phyloP scores from a whole-genome alignment of 306 rosid species.

The Spatholobus suberectus region DNA sequence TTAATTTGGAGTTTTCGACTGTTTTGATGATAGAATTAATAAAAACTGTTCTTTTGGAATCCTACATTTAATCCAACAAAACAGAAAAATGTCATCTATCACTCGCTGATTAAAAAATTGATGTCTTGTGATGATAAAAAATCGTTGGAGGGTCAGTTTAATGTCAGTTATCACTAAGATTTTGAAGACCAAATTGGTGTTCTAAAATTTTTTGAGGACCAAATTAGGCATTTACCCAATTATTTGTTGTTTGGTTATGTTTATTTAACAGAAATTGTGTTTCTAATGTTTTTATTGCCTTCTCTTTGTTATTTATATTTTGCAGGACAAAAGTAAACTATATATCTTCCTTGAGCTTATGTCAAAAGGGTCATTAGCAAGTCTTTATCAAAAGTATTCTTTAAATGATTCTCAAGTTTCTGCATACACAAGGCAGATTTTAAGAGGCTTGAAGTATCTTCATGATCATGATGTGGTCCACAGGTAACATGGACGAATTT shows the following conservation, averaged over 20 bases:
- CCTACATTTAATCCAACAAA: neutral
- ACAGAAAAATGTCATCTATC: neutral
- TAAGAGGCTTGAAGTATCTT: conserved; percentile 70
- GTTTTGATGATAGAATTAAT: neutral
- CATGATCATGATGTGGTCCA: conserved; percentile 69
- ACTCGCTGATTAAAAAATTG: neutral
- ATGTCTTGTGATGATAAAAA: neutral
- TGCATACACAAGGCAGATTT: conserved; percentile 70
- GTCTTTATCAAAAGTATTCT: conserved; percentile 57
- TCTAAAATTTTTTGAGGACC: neutral
- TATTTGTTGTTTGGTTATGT: conserved; percentile 8
- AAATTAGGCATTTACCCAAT: neutral
- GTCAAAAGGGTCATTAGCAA: conserved; percentile 69
- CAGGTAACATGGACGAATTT: conserved; percentile 53
- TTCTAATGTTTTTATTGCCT: neutral
- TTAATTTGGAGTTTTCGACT: neutral
- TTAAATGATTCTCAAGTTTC: conserved; percentile 74
- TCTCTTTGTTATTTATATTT: conserved; percentile 32
- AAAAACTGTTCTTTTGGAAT: neutral
- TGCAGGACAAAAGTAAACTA: conserved; percentile 58
- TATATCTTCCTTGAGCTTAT: conserved; percentile 74
- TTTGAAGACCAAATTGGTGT: neutral
- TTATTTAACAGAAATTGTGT: conserved; percentile 13
- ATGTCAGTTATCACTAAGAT: neutral
- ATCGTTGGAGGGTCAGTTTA: neutral